A percentile compares a stretch with the other conserved stretches of the same genome.
These are phyloP conservation scores for Entomortierella chlamydospora DNA, from an alignment of 192 early-diverging fungal genomes.

Conservation along the genomic window DNA sequence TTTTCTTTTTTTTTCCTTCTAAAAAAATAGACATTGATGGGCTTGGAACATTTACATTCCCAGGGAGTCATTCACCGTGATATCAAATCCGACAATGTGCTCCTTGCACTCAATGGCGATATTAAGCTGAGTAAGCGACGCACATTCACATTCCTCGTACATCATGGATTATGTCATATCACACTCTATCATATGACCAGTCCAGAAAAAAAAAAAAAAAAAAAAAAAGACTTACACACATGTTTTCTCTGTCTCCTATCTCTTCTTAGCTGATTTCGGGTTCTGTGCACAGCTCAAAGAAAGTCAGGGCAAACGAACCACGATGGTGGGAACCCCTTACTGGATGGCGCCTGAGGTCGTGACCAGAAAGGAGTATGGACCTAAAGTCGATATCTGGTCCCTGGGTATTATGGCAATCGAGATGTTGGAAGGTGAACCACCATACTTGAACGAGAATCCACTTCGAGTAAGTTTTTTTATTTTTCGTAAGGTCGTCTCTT, in stretches of 20 bases:
- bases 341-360: constrained; percentile 99
- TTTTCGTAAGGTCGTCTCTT: too few species aligned
- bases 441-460: constrained; percentile 96
- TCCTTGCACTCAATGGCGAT: constrained; percentile 71
- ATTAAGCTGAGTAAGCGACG: constrained; percentile 76
- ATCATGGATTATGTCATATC: too few species aligned
- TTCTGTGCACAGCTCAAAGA: constrained; percentile 85
- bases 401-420: constrained; percentile 98
- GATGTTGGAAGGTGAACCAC: constrained; percentile 98
- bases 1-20: neutral
- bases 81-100: constrained; percentile 89
- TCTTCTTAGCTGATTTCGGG: constrained; percentile 89
- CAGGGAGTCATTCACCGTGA: constrained; percentile 86
- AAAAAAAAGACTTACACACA: too few species aligned
- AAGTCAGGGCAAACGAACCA: constrained; percentile 76
- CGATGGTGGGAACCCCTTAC: constrained; percentile 90
- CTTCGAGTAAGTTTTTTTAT: constrained; percentile 63
- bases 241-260: neutral
- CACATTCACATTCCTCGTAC: too few species aligned
- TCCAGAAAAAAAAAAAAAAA: too few species aligned
- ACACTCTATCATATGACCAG: neutral
- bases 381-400: constrained; percentile 98
- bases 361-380: constrained; percentile 89
- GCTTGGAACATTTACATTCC: constrained; percentile 79
- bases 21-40: constrained; percentile 72